These are phyloP conservation scores for Nothophytophthora sp. DNA, from an alignment of 352 stramenopile genomes.

Conservation along the genomic window DNA sequence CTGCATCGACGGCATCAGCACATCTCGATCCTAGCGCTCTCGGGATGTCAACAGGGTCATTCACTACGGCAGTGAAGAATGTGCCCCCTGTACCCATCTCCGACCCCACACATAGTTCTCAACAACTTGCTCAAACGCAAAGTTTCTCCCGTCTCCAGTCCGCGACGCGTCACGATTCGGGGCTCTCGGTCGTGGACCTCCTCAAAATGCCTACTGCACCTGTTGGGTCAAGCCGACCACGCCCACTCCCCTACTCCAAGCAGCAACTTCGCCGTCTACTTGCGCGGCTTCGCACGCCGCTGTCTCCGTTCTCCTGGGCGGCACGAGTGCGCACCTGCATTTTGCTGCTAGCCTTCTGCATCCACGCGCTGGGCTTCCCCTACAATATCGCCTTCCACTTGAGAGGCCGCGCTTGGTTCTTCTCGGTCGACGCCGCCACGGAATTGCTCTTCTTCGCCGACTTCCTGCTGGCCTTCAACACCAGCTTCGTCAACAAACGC, in stretches of 20 bases:
- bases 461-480: conserved; percentile 50
- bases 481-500: conserved; percentile 36
- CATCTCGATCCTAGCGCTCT: too few relatives aligned
- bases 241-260: conserved; percentile 16
- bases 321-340: conserved; percentile 24
- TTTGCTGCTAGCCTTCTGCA: conserved; percentile 17
- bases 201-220: conserved; percentile 8
- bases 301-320: conserved; percentile 19
- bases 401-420: not conserved
- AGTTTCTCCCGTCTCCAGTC: too few relatives aligned
- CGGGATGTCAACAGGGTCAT: too few relatives aligned
- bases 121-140: too few relatives aligned
- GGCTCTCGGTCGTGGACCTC: conserved; percentile 5
- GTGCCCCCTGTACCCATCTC: too few relatives aligned
- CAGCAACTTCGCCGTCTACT: conserved; percentile 8
- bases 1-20: too few relatives aligned
- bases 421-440: conserved; percentile 8
- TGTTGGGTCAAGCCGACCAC: conserved; percentile 9
- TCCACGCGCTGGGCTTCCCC: conserved; percentile 33
- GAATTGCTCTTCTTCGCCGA: conserved; percentile 39
- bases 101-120: too few relatives aligned
- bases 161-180: too few relatives aligned
- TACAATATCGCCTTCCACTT: conserved; percentile 37
- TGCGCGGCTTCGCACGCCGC: conserved; percentile 1
- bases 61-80: too few relatives aligned